phyloP scores from a whole-genome alignment of 495 filamentous ascomycete species.

The Barbatosphaeria neglecta region DNA sequence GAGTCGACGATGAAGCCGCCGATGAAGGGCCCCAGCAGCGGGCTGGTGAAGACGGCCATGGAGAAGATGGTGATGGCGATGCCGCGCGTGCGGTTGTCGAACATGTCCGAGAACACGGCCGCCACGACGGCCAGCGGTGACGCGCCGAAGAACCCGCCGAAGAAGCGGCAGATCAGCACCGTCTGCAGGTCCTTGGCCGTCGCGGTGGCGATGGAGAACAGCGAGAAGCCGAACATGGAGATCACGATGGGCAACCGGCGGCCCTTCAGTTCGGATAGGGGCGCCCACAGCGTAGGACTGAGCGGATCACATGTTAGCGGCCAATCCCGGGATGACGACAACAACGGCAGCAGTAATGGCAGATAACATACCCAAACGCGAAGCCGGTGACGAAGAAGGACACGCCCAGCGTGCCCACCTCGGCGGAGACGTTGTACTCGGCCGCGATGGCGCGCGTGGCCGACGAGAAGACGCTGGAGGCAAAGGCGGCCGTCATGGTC shows the following conservation, averaged over 20 bases:
- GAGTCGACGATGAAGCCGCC: slow-evolving; percentile 72
- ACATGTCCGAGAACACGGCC: slow-evolving; percentile 84
- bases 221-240: slow-evolving; percentile 64
- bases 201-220: slow-evolving; percentile 65
- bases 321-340: background rate
- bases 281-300: slow-evolving; percentile 49
- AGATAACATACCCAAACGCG: slow-evolving; percentile 35
- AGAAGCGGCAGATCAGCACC: slow-evolving; percentile 73
- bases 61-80: slow-evolving; percentile 74
- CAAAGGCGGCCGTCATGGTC: slow-evolving; percentile 65
- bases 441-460: slow-evolving; percentile 41
- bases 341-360: background rate
- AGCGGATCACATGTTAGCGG: background rate
- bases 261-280: slow-evolving; percentile 69
- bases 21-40: slow-evolving; percentile 68
- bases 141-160: slow-evolving; percentile 63
- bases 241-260: slow-evolving; percentile 60
- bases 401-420: slow-evolving; percentile 55
- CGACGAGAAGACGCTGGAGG: slow-evolving; percentile 55
- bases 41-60: slow-evolving; percentile 74
- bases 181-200: slow-evolving; percentile 73
- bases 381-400: slow-evolving; percentile 64
- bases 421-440: slow-evolving; percentile 42
- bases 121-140: slow-evolving; percentile 75
- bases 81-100: slow-evolving; percentile 65